phyloP scores from a whole-genome alignment of 148 eudicot species.

The Amaranthus palmeri region DNA sequence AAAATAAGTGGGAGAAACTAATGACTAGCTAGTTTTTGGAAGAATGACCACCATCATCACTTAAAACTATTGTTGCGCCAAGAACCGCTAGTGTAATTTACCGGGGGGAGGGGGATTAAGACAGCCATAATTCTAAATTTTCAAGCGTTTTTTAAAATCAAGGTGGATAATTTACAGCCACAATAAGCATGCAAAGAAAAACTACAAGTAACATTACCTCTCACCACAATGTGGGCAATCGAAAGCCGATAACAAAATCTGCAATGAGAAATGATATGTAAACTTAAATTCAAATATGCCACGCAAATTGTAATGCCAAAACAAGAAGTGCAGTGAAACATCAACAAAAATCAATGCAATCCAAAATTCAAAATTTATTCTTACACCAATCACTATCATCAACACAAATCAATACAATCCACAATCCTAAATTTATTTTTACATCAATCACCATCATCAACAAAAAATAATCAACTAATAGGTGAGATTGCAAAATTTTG shows the following conservation, averaged over 20 bases:
- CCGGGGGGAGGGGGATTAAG: too few species aligned
- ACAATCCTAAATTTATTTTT: too few species aligned
- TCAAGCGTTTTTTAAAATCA: too few species aligned
- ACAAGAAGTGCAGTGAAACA: background rate
- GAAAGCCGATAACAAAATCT: conserved; percentile 90
- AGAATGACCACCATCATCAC: background rate
- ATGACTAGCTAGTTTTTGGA: too few species aligned
- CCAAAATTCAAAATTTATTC: background rate
- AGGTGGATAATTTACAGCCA: too few species aligned
- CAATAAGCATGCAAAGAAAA: too few species aligned
- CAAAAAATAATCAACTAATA: background rate
- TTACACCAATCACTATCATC: background rate
- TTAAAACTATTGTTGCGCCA: background rate
- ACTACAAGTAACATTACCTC: conserved; percentile 45
- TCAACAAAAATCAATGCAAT: background rate
- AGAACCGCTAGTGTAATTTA: too few species aligned
- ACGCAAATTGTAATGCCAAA: background rate
- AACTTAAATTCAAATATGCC: too few species aligned
- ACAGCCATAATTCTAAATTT: too few species aligned
- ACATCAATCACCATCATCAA: background rate
- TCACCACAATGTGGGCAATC: conserved; percentile 97
- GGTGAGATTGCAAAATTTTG: background rate
- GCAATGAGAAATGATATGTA: conserved; percentile 10
- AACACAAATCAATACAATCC: background rate
- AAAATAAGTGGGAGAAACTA: too few species aligned